Percentiles rank a stretch among this genome's conserved stretches.
Conservation (phyloP, 306 rosid genomes). For the Sindora glabra region DNA sequence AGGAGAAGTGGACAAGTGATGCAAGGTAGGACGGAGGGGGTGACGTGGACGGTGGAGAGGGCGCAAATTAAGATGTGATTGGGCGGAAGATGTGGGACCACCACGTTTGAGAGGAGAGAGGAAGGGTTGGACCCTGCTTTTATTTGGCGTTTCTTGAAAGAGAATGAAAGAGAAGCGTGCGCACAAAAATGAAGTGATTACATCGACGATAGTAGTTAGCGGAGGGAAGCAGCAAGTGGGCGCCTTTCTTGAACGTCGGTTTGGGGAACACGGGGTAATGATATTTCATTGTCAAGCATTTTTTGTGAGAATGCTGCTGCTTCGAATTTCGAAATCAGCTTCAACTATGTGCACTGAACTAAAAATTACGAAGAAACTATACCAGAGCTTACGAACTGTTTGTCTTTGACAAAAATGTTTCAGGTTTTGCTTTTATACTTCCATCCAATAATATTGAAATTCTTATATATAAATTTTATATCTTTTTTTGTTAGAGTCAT, state of each 20-base stretch:
- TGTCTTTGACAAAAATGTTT: too few species aligned
- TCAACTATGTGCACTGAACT: too few species aligned
- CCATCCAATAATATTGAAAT: too few species aligned
- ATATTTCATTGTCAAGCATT: neutral
- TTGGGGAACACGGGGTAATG: neutral
- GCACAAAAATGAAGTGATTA: neutral
- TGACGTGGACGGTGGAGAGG: slow-evolving; percentile 26
- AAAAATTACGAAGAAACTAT: too few species aligned
- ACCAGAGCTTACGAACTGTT: too few species aligned
- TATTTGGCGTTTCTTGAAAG: neutral
- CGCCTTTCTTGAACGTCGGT: neutral
- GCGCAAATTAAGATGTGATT: neutral
- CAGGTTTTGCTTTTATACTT: too few species aligned
- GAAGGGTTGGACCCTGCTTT: neutral
- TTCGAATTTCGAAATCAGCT: too few species aligned
- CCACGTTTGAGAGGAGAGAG: neutral
- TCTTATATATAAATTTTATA: too few species aligned
- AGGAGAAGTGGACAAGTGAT: slow-evolving; percentile 10
- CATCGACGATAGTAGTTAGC: too few species aligned
- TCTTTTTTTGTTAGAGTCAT: too few species aligned
- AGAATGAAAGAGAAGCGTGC: neutral
- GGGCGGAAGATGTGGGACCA: slow-evolving; percentile 4
- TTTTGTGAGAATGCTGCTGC: neutral
- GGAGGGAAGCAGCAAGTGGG: neutral
- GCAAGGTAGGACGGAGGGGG: neutral